Percentiles rank a stretch among this genome's conserved stretches.
These are phyloP conservation scores for Leishmania arabica DNA, from an alignment of 208 protist genomes.

Conservation along the genomic window DNA sequence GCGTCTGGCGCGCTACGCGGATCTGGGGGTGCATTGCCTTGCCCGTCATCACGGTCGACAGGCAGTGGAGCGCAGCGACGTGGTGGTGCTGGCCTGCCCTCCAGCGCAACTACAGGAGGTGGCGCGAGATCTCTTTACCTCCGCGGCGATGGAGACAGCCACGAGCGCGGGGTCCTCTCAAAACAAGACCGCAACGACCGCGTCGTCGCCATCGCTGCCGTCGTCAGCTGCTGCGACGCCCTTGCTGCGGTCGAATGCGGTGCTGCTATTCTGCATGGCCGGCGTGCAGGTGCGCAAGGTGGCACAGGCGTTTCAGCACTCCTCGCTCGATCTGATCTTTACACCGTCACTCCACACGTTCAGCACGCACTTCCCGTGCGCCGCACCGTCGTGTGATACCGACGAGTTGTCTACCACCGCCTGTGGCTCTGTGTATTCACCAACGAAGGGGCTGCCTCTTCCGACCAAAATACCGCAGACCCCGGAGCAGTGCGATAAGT, in stretches of 20 bases:
- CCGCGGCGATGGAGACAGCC: not conserved
- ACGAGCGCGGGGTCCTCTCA: conserved; percentile 1
- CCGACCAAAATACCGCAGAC: not conserved
- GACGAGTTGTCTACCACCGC: not conserved
- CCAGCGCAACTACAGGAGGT: conserved; percentile 64
- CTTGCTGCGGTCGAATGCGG: conserved; percentile 33
- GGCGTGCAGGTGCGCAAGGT: conserved; percentile 54
- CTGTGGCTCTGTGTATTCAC: not conserved
- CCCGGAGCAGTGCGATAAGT: not conserved
- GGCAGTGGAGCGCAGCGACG: conserved; percentile 45
- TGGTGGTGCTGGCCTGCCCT: conserved; percentile 69
- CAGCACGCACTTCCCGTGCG: not conserved
- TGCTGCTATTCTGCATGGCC: conserved; percentile 70
- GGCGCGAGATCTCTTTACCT: conserved; percentile 39
- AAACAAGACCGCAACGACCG: not conserved
- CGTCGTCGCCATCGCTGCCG: not conserved
- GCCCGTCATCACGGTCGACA: conserved; percentile 41
- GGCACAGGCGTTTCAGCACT: conserved; percentile 51
- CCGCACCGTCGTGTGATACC: not conserved
- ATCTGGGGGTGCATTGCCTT: conserved; percentile 59
- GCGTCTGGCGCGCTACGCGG: conserved; percentile 41
- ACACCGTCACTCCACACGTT: conserved; percentile 2
- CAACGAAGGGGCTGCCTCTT: not conserved
- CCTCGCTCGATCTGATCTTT: conserved; percentile 13
- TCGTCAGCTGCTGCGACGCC: not conserved